Base-by-base conservation (phyloP, 352 stramenopile genomes). In the Globisporangium spiculum region DNA sequence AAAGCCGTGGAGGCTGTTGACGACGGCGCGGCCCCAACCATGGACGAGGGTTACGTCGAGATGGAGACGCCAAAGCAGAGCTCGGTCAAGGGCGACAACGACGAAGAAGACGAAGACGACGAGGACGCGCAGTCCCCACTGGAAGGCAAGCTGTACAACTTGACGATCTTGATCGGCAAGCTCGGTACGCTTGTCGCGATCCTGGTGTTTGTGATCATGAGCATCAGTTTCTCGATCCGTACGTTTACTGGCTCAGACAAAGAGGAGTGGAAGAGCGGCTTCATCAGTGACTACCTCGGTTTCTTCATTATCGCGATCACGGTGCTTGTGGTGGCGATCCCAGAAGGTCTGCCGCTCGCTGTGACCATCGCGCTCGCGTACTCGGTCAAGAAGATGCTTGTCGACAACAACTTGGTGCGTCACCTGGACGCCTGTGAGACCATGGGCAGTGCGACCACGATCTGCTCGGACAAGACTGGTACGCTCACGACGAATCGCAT, bases 401-500 rank as follows among this genome's bases (percentile, higher is more conserved):
- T 79, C n/a, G 83, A 96, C 70, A 96, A 94, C 75, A 94, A 92
- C 66, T 48, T 95, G n/a, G 89, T 97, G 56, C 86, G 84, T 53
- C 82, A 96, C 64, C 70, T 96, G 57, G 83, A 88, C 58, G 84
- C 84, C 2, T 94, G 85, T 76, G 89, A 97, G 66, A 98, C 94
- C 24, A 94, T 98, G 80, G 94, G 96, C 65, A 95, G 85, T 61
- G 92, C 96, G 0, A 98, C 92, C 8, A 88, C 87, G 16, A 97
- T 98, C 63, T 98, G 93, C 83, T 97, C 86, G 46, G 95, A 98
- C 78, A 98, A 98, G 80, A 98, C 96, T 26, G 94, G 94, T 62
- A 98, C 96, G 52, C 80, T 98, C 12, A 98, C 97, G 8, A 93
- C 98, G 63, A 99, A 99, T 72, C 82, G 91, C 22, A 99, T 99